These are phyloP conservation scores for Trametes coccinea DNA, from an alignment of 768 basidiomycete species.

Conservation along the genomic window DNA sequence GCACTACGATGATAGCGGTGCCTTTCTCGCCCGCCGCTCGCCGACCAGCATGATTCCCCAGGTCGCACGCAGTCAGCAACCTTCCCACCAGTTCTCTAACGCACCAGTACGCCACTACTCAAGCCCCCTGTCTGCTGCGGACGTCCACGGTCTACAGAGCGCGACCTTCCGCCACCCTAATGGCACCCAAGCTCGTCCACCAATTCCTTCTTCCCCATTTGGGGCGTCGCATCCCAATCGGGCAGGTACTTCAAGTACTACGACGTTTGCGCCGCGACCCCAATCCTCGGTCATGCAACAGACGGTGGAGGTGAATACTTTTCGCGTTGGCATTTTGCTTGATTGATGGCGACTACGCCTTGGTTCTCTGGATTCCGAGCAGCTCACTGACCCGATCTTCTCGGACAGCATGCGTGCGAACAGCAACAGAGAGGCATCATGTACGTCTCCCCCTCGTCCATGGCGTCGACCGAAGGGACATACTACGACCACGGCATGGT, in stretches of 20 bases:
- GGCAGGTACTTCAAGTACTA: background rate
- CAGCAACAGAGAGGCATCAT: background rate
- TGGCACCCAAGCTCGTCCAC: background rate
- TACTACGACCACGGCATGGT: too few relatives aligned
- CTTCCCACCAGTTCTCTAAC: background rate
- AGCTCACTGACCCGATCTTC: slow-evolving; percentile 10
- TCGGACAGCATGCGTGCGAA: slow-evolving; percentile 4
- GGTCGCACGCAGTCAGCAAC: background rate
- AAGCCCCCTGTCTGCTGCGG: background rate
- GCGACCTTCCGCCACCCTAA: background rate
- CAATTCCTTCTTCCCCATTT: background rate
- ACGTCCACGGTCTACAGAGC: background rate
- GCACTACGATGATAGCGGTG: slow-evolving; percentile 1
- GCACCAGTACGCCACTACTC: background rate
- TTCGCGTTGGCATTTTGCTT: background rate
- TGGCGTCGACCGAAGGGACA: background rate
- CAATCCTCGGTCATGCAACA: background rate
- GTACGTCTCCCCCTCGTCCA: background rate
- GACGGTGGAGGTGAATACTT: background rate
- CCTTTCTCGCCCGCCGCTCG: background rate
- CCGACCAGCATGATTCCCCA: background rate
- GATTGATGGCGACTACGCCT: background rate
- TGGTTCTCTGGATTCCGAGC: background rate
- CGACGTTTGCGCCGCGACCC: background rate
- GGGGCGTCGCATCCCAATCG: background rate